Percentiles rank a stretch among this genome's conserved stretches.
These are phyloP conservation scores for Claviceps sp. DNA, from an alignment of 2,329 filamentous ascomycete genomes.

Conservation along the genomic window DNA sequence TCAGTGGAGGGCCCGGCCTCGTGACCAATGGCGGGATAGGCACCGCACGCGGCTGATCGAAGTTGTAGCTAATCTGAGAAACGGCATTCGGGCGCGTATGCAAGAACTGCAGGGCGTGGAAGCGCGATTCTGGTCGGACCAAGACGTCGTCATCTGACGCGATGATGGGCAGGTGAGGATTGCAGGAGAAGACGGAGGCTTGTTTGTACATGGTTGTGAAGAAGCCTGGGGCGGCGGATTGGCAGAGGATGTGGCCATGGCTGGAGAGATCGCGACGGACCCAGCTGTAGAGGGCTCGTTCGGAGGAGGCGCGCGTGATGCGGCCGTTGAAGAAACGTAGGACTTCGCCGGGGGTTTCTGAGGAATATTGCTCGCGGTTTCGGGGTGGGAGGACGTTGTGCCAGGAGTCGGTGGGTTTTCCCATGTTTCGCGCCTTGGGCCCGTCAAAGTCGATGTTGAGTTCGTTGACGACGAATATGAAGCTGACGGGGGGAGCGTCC, in stretches of 20 bases:
- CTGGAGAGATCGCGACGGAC: neutral
- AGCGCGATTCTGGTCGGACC: slow-evolving; percentile 8
- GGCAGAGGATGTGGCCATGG: slow-evolving; percentile 2
- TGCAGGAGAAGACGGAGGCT: slow-evolving; percentile 23
- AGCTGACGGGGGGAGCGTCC: slow-evolving; percentile 11
- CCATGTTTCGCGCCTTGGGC: neutral
- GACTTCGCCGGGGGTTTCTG: slow-evolving; percentile 18
- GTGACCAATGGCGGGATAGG: neutral
- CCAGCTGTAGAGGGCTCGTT: slow-evolving; percentile 12
- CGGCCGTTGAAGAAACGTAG: slow-evolving; percentile 23
- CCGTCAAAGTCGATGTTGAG: slow-evolving; percentile 12
- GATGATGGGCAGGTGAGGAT: slow-evolving; percentile 22
- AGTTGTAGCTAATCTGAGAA: slow-evolving; percentile 14
- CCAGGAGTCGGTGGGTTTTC: slow-evolving; percentile 11
- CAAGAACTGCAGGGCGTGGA: slow-evolving; percentile 18
- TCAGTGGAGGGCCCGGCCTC: slow-evolving; percentile 7
- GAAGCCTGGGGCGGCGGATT: neutral
- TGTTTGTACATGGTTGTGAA: slow-evolving; percentile 11
- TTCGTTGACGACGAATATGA: slow-evolving; percentile 28
- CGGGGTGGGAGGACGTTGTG: slow-evolving; percentile 20
- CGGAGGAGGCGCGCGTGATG: slow-evolving; percentile 11
- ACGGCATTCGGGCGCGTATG: slow-evolving; percentile 10
- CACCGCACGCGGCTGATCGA: neutral
- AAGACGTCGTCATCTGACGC: slow-evolving; percentile 13
- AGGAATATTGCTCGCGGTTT: slow-evolving; percentile 10